These are phyloP conservation scores for Paspalum vaginatum DNA, from an alignment of 176 grass and related monocot genomes.

Conservation along the genomic window DNA sequence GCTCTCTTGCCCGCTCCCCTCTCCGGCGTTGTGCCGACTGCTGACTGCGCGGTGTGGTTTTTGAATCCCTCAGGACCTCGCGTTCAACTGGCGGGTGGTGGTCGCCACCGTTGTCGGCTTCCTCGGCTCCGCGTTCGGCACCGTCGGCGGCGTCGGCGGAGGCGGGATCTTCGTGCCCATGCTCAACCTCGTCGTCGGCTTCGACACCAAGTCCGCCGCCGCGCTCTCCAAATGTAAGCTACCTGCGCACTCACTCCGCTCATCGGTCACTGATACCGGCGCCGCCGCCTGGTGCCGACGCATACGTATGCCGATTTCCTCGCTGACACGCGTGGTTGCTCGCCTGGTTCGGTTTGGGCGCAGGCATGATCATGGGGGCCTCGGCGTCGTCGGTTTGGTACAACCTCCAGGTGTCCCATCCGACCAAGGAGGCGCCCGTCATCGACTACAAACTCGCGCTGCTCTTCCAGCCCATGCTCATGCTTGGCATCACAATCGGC, in stretches of 20 bases:
- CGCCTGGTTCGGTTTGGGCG: background rate
- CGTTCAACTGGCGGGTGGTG: constrained; percentile 70
- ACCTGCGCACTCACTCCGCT: background rate
- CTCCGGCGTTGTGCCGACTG: no score
- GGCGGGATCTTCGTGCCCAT: constrained; percentile 96
- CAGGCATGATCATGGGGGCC: constrained; percentile 99
- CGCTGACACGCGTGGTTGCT: background rate
- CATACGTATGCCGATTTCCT: background rate
- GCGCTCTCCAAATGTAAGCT: constrained; percentile 95
- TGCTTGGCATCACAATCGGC: constrained; percentile 97
- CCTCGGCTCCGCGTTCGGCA: constrained; percentile 92
- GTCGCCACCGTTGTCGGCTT: constrained; percentile 83
- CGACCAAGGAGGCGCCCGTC: constrained; percentile 81
- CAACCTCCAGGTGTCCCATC: constrained; percentile 93
- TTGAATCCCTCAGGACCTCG: constrained; percentile 52
- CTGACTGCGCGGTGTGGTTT: background rate
- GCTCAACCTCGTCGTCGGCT: constrained; percentile 93
- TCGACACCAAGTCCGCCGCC: constrained; percentile 95
- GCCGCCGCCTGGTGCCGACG: background rate
- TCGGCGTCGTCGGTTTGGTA: constrained; percentile 96
- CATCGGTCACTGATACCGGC: no score
- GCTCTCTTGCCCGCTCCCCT: constrained; percentile 4
- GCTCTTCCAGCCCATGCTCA: constrained; percentile 98
- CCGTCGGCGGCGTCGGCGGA: constrained; percentile 92
- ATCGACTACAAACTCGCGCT: constrained; percentile 92